A percentile compares a stretch with the other conserved stretches of the same genome.
Conservation (phyloP, 2,329 filamentous ascomycete species). For the Macrophomina phaseolina region DNA sequence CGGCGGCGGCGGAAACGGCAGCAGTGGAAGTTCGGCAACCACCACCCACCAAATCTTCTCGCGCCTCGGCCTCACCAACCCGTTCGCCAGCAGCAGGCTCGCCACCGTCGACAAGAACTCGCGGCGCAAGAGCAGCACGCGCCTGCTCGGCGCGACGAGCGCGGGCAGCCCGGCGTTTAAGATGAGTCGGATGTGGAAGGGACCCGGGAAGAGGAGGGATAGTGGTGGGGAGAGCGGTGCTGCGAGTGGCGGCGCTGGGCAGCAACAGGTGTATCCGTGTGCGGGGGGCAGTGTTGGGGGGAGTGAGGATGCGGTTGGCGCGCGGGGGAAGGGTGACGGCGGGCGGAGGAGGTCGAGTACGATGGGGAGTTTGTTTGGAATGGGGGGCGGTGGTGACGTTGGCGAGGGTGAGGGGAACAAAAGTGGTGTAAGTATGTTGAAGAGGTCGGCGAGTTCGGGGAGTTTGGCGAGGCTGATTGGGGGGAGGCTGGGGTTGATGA, state of each 20-base stretch:
- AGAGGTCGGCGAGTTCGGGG: not conserved
- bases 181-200: not conserved
- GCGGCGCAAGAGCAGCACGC: conserved; percentile 13
- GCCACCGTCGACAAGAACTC: not conserved
- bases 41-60: conserved; percentile 1
- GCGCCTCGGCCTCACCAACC: conserved; percentile 4
- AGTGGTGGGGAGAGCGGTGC: not conserved
- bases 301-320: not conserved
- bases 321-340: not conserved
- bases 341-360: not conserved
- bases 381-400: not conserved
- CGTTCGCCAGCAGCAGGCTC: not conserved
- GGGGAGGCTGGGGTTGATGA: not conserved
- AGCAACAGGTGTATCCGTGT: not conserved
- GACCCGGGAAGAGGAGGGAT: not conserved
- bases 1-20: not conserved
- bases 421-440: not conserved
- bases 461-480: conserved; percentile 5
- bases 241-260: too few species aligned
- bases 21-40: too few species aligned
- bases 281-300: not conserved
- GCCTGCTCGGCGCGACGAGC: not conserved
- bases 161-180: not conserved
- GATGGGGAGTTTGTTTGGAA: not conserved
- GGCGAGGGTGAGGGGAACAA: too few species aligned